Evolutionary conservation across 495 filamentous ascomycete genomes (phyloP), one percentile per base, ranked within the genome.

Genomic region (Aspergillus leporis): DNA sequence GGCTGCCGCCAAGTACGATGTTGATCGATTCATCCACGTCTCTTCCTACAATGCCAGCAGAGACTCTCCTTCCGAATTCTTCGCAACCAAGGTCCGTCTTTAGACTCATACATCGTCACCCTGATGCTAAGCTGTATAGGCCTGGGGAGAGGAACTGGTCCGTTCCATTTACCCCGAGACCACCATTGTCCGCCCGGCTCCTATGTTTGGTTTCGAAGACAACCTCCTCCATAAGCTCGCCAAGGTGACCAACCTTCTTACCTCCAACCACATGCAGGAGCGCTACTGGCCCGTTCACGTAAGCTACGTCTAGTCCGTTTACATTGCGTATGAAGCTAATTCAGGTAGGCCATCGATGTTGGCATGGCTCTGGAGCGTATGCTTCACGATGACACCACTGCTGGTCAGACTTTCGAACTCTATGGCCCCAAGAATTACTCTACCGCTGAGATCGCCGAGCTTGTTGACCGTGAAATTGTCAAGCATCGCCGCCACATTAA

Each of bases 1-100:
- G 70, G 95, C 95, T 53, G 91, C 90, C 40, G 95, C 94, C 62
- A 99, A 99, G 76, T 99, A 99, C 75, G 94, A 99, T 66, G 85
- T 97, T 60, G 94, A 99, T 77, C 88, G 94, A 46, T 99, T 88
- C 81, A 90, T 99, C 62, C 94, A 99, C 64, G 89, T 99, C 65
- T 98, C 95, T 38, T 95, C 91, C 38, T 92, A 93, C 81, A 97
- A 94, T 69, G 95, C 92, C 51, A 80, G 91, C 71, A 82, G 83
- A 30, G 79, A 89, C 59, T 97, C 92, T 32, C 77, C 87, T 3
- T 93, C 91, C 31, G 87, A 93, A 67, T 98, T 87, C 83, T 97
- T 87, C 70, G 78, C 87, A 23, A 96, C 93, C 61, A 98, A 98
- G 85, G 90, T 91, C 61, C 45, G 71, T 66, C 52, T 38, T 19